Evolutionary conservation across 2,329 filamentous ascomycete genomes (phyloP), one percentile per base, ranked within the genome.

Genomic region (Talaromyces sp.): DNA sequence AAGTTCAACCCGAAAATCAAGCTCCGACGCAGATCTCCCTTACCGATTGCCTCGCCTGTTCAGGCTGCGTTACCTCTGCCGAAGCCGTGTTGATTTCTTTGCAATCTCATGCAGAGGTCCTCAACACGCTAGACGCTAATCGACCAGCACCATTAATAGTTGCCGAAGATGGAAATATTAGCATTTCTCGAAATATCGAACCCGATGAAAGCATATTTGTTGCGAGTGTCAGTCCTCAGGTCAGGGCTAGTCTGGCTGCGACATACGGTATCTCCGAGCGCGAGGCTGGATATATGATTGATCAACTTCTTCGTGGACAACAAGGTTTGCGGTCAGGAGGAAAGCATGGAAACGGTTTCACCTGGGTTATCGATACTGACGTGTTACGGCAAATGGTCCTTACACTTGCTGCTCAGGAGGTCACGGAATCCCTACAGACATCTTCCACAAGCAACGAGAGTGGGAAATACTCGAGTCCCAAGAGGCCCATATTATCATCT

Each of bases 41-140:
- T 61, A 97, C 94, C 6, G 94, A 99, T 75, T 99, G 94, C 69
- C 87, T 99, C 53, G 94, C 94, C 54, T 99, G 94, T 75, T 97
- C 94, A 9, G 94, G 94, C 55, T 99, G 94, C 73, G 94, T 99
- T 53, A 99, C 94, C 19, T 96, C 92, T 5, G 94, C 94, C 48
- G 94, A 99, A 77, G 94, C 94, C 15, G 90, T 99, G n/a, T 84
- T 99, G 41, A 91, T 99, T 53, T 94, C 89, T 59, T 77, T 99
- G 56, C 94, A 99, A 75, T 96, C 90, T 64, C 94, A 99, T 73
- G 84, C 86, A 37, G 94, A 99, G 75, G 92, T 99, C 7, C 80
- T 99, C 51, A 84, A 83, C 60, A 88, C 89, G 5, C 82, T 99
- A 33, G 91, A 97, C 70, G 79, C 84, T 4, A 72, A 80, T 60